Evolutionary conservation across 75 land plant genomes (phyloP).

Genomic region (Pinus albicaulis): DNA sequence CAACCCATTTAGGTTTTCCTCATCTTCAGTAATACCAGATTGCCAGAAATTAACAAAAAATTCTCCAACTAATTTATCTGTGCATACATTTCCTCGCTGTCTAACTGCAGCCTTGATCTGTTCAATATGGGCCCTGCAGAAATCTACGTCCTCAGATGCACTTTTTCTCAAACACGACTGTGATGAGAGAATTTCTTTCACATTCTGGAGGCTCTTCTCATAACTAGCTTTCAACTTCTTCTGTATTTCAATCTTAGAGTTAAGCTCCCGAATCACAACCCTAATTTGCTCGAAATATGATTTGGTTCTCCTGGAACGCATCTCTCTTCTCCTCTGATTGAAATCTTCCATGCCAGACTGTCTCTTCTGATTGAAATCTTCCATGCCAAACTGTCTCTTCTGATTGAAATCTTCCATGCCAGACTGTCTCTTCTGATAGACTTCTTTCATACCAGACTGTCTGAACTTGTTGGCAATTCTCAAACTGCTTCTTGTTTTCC

Average conservation of each 20-base stretch:
- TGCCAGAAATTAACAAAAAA: neutral
- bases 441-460: neutral
- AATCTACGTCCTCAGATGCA: neutral
- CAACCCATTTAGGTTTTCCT: neutral
- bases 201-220: neutral
- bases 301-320: neutral
- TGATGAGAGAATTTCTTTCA: no score
- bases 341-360: neutral
- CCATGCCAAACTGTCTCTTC: no score
- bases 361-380: no score
- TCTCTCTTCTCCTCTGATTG: neutral
- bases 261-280: neutral
- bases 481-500: neutral
- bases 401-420: neutral
- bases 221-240: neutral
- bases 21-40: neutral
- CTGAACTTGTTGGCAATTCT: neutral
- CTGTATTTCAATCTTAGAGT: neutral
- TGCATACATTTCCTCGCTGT: neutral
- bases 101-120: neutral
- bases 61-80: neutral
- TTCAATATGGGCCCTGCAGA: neutral
- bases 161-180: no score
- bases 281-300: neutral
- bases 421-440: neutral